These are phyloP conservation scores for Colletotrichum orchidophilum DNA, from an alignment of 2,329 filamentous ascomycete species.

Conservation along the genomic window DNA sequence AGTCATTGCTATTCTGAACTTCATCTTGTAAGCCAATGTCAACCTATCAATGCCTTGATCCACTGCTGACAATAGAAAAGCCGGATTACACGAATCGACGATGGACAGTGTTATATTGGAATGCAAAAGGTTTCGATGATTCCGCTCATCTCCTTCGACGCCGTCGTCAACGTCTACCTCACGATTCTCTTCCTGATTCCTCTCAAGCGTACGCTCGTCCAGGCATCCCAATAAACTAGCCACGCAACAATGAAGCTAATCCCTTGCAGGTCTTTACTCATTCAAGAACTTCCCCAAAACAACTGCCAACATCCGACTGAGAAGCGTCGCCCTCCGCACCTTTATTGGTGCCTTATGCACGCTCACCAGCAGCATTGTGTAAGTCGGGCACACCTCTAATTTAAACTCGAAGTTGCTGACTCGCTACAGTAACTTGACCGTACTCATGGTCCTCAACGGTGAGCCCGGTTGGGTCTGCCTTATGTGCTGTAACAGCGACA, in stretches of 20 bases:
- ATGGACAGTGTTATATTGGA: constrained; percentile 69
- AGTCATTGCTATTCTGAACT: constrained; percentile 65
- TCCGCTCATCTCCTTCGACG: constrained; percentile 69
- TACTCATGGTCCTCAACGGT: constrained; percentile 66
- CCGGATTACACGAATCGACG: constrained; percentile 64
- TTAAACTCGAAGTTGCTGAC: constrained; percentile 9
- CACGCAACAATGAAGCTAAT: background rate
- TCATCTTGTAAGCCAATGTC: constrained; percentile 61
- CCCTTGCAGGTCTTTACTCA: constrained; percentile 61
- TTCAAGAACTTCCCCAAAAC: constrained; percentile 58
- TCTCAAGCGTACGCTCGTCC: constrained; percentile 56
- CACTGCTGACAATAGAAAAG: constrained; percentile 42
- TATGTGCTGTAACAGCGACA: constrained; percentile 72
- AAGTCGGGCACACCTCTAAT: constrained; percentile 38
- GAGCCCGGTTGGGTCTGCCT: constrained; percentile 74
- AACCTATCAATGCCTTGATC: background rate
- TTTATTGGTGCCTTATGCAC: constrained; percentile 68
- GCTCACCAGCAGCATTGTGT: constrained; percentile 66
- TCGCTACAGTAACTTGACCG: constrained; percentile 61
- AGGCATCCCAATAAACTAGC: background rate
- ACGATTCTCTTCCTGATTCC: constrained; percentile 72
- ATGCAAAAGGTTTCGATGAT: constrained; percentile 68
- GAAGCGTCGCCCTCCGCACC: constrained; percentile 64
- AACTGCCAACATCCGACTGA: constrained; percentile 53
- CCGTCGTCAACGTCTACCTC: constrained; percentile 70